Evolutionary conservation across 768 basidiomycete genomes (phyloP), one percentile per base, ranked within the genome.

Genomic region (Rhodotorula graminis): DNA sequence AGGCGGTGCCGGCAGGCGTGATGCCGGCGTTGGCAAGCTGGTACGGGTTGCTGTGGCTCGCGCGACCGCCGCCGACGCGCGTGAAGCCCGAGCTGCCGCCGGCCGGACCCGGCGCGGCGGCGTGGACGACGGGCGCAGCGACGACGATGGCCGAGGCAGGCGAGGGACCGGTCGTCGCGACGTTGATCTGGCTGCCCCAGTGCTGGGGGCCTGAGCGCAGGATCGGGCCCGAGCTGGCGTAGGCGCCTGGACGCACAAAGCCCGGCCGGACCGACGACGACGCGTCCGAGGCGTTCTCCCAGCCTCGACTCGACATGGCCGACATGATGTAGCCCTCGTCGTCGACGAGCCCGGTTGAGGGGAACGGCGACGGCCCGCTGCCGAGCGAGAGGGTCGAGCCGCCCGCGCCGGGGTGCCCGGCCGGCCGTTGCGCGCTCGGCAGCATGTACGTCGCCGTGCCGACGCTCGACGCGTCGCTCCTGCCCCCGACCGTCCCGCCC

Each of bases 321-420:
- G 88, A 89, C 92, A 97, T 95, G 78, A 97, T 96, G 75, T 84
- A 90, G 21, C 91, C 89, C 27, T 84, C 84, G 66, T 83, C 84
- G 74, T 90, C 90, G 76, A 61, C 60, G 44, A 77, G 58, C 72
- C 62, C 23, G 71, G 65, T 11, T 68, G 71, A 69, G 33, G 69
- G 55, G 56, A 65, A 69, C 11, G 75, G 63, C 16, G 60, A 57
- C 14, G 52, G 27, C 50, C 50, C 61, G 25, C 62, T 64, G 47
- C 19, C 63, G 29, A 72, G 74, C 84, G 85, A 79, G 90, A 91
- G 42, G 89, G 90, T 59, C 85, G 84, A 60, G n/a, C 60, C 44
- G 8, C 42, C 42, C 44, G 60, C 42, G 14, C 60, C 60, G 10
- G 60, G 42, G 91, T 90, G 31, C 86, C 89, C 23, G 11, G 66